phyloP scores from a whole-genome alignment of 2,329 filamentous ascomycete genomes.

The Exophiala phaeomuriformis region DNA sequence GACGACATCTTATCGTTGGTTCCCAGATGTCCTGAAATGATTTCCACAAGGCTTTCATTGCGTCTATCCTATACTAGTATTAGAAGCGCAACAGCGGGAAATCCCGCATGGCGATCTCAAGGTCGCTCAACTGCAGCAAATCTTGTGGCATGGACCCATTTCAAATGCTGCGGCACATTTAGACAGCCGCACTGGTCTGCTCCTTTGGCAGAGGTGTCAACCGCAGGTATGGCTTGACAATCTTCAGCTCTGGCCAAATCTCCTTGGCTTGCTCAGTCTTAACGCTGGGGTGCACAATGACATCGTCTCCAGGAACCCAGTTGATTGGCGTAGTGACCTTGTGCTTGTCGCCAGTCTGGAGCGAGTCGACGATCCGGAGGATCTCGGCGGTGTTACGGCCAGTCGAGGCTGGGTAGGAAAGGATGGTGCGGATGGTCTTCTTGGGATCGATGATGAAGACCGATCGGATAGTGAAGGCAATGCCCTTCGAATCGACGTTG shows the following conservation, averaged over 20 bases:
- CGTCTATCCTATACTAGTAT: background rate
- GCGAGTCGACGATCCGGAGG: conserved; percentile 50
- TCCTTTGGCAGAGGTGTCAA: conserved; percentile 55
- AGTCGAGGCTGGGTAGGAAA: conserved; percentile 56
- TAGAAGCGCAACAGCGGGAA: background rate
- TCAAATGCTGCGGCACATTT: conserved; percentile 1
- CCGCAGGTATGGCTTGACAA: conserved; percentile 56
- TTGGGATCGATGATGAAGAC: conserved; percentile 60
- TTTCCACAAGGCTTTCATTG: background rate
- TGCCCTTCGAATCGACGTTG: conserved; percentile 41
- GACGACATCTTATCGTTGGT: background rate
- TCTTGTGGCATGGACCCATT: background rate
- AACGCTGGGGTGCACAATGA: conserved; percentile 54
- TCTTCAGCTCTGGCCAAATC: conserved; percentile 53
- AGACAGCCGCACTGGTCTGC: conserved; percentile 42
- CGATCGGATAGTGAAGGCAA: conserved; percentile 57
- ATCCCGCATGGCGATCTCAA: background rate
- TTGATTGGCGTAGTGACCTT: conserved; percentile 56
- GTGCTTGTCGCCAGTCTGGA: conserved; percentile 55
- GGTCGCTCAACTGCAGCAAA: background rate
- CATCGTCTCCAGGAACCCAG: conserved; percentile 52
- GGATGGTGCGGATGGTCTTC: conserved; percentile 56
- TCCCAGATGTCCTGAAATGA: background rate
- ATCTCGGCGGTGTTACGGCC: conserved; percentile 53
- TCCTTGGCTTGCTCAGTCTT: conserved; percentile 53